phyloP scores from a whole-genome alignment of 2,329 filamentous ascomycete species.

The Ophiostoma ulmi region DNA sequence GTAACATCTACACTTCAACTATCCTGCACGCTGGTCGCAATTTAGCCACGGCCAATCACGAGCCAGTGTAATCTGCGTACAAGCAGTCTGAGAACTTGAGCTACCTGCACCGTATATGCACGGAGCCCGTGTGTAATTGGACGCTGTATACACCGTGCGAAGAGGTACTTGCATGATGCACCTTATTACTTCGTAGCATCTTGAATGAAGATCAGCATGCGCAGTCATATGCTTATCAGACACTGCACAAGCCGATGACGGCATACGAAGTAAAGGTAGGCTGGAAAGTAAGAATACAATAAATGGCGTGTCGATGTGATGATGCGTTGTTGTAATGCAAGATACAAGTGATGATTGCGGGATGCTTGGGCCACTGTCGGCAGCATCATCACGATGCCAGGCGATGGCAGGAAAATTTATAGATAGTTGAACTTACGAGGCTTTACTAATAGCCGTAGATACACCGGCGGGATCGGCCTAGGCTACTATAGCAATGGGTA shows the following conservation, averaged over 20 bases:
- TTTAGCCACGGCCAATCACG: conserved; percentile 35
- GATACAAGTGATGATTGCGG: not conserved
- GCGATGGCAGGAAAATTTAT: not conserved
- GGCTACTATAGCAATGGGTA: not conserved
- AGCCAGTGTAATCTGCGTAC: not conserved
- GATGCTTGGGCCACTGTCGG: not conserved
- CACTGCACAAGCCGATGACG: not conserved
- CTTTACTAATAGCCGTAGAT: not conserved
- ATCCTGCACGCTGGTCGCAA: conserved; percentile 30
- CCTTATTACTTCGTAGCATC: not conserved
- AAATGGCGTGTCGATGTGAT: not conserved
- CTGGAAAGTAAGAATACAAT: not conserved
- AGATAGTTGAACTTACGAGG: not conserved
- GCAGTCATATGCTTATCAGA: not conserved
- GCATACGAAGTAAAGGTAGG: not conserved
- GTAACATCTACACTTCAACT: not conserved
- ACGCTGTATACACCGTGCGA: not conserved
- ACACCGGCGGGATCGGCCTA: not conserved
- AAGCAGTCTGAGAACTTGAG: not conserved
- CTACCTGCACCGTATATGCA: conserved; percentile 1
- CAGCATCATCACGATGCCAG: not conserved
- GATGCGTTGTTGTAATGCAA: not conserved
- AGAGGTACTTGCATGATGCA: not conserved
- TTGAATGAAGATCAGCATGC: not conserved
- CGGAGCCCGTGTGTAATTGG: not conserved